Evolutionary conservation across 371 early-diverging fungal genomes (phyloP).

Genomic region (Amoeboaphelidium protococcarum): DNA sequence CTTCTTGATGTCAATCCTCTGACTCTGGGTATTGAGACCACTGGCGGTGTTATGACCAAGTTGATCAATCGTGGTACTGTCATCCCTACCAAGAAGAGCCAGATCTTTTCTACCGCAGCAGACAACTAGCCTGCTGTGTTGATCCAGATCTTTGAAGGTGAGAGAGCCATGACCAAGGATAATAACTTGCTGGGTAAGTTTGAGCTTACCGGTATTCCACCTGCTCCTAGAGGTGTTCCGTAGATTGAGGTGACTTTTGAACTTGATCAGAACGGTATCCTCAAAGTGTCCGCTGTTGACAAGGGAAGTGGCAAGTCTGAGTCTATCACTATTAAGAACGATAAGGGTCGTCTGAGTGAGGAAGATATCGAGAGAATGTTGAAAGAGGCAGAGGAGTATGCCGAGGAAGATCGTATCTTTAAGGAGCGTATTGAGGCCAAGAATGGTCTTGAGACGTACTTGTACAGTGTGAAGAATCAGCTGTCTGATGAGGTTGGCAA

Average conservation of each 20-base stretch:
- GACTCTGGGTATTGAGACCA: conserved; percentile 75
- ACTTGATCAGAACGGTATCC: conserved; percentile 36
- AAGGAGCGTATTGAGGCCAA: conserved; percentile 22
- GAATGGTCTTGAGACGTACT: conserved; percentile 41
- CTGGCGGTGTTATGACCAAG: conserved; percentile 47
- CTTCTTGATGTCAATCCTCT: conserved; percentile 73
- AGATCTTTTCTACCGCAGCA: conserved; percentile 76
- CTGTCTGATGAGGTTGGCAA: conserved; percentile 36
- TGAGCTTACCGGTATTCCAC: conserved; percentile 57
- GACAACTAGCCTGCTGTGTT: conserved; percentile 82
- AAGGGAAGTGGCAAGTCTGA: conserved; percentile 26
- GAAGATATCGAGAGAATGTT: conserved; percentile 32
- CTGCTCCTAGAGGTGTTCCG: conserved; percentile 27
- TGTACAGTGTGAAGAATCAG: conserved; percentile 49
- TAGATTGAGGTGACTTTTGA: conserved; percentile 42
- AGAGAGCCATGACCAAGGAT: conserved; percentile 64
- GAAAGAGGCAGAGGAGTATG: conserved; percentile 25
- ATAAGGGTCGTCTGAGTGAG: conserved; percentile 23
- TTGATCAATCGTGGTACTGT: conserved; percentile 60
- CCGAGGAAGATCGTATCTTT: conserved; percentile 18
- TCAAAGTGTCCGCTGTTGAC: conserved; percentile 31
- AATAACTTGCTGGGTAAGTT: conserved; percentile 82
- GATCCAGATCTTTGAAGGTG: conserved; percentile 82
- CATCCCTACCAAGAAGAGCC: conserved; percentile 68
- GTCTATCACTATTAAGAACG: conserved; percentile 27